phyloP scores from a whole-genome alignment of 306 rosid genomes.

The Fagus sylvatica region DNA sequence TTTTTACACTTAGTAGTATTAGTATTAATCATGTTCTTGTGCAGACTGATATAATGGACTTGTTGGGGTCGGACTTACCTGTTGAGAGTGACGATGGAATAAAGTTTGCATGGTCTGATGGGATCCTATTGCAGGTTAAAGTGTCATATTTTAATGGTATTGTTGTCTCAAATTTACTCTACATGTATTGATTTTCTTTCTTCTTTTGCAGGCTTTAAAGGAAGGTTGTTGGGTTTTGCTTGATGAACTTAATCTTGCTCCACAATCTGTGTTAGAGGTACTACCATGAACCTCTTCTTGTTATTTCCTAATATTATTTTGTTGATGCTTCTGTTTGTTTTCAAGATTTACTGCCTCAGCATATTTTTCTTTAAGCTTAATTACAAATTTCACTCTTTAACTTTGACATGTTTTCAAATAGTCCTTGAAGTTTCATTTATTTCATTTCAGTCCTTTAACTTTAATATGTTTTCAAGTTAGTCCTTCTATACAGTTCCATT shows the following conservation, averaged over 20 bases:
- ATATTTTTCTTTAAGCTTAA: not conserved
- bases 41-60: slow-evolving; percentile 99
- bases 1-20: not conserved
- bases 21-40: slow-evolving; percentile 18
- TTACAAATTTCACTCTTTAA: no score
- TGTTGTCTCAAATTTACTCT: slow-evolving; percentile 14
- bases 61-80: slow-evolving; percentile 91
- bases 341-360: not conserved
- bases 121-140: slow-evolving; percentile 86
- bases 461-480: no score
- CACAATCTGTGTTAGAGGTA: slow-evolving; percentile 93
- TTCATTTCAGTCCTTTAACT: no score
- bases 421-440: no score
- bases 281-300: not conserved
- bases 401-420: no score
- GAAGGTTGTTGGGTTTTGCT: slow-evolving; percentile 98
- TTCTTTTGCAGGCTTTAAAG: slow-evolving; percentile 72
- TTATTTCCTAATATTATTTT: slow-evolving; percentile 12
- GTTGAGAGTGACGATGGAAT: slow-evolving; percentile 84
- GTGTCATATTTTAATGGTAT: slow-evolving; percentile 11
- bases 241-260: slow-evolving; percentile 97
- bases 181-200: slow-evolving; percentile 21
- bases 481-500: no score
- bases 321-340: slow-evolving; percentile 1
- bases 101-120: slow-evolving; percentile 95